Conservation (phyloP, 2,329 filamentous ascomycete genomes). For the Nemania serpens region DNA sequence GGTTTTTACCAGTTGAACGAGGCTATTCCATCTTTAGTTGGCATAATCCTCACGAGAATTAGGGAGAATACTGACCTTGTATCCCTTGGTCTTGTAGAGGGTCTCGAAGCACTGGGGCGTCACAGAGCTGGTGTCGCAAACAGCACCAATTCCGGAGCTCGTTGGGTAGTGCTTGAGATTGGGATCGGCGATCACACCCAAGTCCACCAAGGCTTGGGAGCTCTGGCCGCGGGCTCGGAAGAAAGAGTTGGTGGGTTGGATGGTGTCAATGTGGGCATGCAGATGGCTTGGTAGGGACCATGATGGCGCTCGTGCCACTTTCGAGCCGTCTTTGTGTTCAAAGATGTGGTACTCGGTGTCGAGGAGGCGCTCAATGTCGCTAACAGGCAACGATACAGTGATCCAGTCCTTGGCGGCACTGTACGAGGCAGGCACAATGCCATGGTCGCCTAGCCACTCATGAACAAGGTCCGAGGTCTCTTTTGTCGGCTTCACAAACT, state of each 20-base stretch:
- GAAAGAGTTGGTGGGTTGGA: slow-evolving; percentile 66
- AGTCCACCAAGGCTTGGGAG: slow-evolving; percentile 39
- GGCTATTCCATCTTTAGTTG: slow-evolving; percentile 34
- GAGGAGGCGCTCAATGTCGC: slow-evolving; percentile 56
- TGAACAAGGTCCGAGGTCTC: slow-evolving; percentile 57
- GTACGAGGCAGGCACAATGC: slow-evolving; percentile 50
- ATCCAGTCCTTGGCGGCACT: slow-evolving; percentile 63
- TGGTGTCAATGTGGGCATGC: slow-evolving; percentile 61
- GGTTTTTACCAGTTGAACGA: slow-evolving; percentile 47
- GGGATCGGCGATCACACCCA: slow-evolving; percentile 37
- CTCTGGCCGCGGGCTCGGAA: slow-evolving; percentile 47
- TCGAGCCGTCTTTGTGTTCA: slow-evolving; percentile 57
- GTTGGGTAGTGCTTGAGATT: slow-evolving; percentile 38
- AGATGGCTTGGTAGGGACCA: slow-evolving; percentile 64
- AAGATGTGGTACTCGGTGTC: slow-evolving; percentile 58
- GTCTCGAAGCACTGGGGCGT: slow-evolving; percentile 59
- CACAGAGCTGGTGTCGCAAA: slow-evolving; percentile 56
- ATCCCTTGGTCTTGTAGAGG: slow-evolving; percentile 59
- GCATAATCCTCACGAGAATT: neutral
- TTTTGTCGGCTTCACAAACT: slow-evolving; percentile 57
- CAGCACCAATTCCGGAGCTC: slow-evolving; percentile 36
- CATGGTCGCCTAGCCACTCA: slow-evolving; percentile 60
- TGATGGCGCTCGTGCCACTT: slow-evolving; percentile 55
- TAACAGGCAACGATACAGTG: slow-evolving; percentile 55
- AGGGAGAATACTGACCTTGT: slow-evolving; percentile 39